Conservation (phyloP, 768 basidiomycete species). For the Mycena floridula region DNA sequence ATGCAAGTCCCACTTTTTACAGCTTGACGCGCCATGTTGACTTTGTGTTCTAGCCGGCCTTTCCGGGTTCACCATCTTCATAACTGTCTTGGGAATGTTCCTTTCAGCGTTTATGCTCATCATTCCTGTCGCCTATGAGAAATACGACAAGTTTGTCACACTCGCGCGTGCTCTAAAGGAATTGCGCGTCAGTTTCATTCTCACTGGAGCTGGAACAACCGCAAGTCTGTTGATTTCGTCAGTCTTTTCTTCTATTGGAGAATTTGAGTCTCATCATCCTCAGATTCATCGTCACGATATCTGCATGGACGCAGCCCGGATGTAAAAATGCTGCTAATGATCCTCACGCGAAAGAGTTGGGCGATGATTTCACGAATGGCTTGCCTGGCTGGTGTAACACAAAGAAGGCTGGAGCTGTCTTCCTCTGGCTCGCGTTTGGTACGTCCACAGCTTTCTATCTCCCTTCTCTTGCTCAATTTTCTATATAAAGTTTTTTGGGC, state of each 20-base stretch:
- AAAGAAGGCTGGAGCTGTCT: slow-evolving; percentile 85
- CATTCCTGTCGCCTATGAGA: slow-evolving; percentile 78
- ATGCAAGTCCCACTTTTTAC: slow-evolving; percentile 48
- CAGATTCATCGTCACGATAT: slow-evolving; percentile 73
- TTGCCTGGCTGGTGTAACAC: slow-evolving; percentile 85
- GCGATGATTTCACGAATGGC: slow-evolving; percentile 59
- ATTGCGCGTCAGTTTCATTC: slow-evolving; percentile 77
- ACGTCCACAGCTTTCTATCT: slow-evolving; percentile 17
- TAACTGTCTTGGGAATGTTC: slow-evolving; percentile 66
- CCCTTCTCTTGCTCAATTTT: slow-evolving; percentile 4
- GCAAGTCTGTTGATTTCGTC: slow-evolving; percentile 74
- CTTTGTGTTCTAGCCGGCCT: slow-evolving; percentile 60
- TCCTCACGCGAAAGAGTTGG: slow-evolving; percentile 61
- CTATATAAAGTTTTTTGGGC: slow-evolving; percentile 63
- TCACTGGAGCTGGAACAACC: slow-evolving; percentile 62
- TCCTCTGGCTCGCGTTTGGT: slow-evolving; percentile 87
- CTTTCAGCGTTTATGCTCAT: slow-evolving; percentile 69
- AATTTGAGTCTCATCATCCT: slow-evolving; percentile 3
- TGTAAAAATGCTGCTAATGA: slow-evolving; percentile 84
- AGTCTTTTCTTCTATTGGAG: slow-evolving; percentile 23
- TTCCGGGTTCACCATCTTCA: slow-evolving; percentile 79
- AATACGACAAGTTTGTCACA: slow-evolving; percentile 74
- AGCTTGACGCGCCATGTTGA: slow-evolving; percentile 10
- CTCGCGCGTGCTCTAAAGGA: slow-evolving; percentile 80
- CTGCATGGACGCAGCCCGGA: slow-evolving; percentile 83